These are phyloP conservation scores for Sugiyamaella chiloensis DNA, from an alignment of 805 yeast genomes.

Conservation along the genomic window DNA sequence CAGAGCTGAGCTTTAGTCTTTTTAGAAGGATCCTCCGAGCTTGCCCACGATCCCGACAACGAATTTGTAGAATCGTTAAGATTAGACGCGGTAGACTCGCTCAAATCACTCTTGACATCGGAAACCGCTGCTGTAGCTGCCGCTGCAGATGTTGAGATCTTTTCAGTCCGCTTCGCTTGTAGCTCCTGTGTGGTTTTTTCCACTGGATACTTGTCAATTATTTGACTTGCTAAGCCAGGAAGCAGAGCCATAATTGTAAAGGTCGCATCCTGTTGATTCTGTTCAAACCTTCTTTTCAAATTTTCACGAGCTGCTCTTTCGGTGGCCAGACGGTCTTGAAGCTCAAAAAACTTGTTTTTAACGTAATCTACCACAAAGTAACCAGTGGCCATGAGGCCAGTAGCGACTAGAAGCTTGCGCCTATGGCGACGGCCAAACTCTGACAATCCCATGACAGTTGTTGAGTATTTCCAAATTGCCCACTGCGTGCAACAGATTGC, in stretches of 20 bases:
- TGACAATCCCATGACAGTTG: constrained; percentile 26
- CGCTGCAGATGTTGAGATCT: constrained; percentile 2
- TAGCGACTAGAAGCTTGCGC: constrained; percentile 42
- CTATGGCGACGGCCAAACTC: constrained; percentile 45
- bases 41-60: constrained; percentile 15
- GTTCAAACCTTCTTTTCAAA: constrained; percentile 78
- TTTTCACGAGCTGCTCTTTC: constrained; percentile 63
- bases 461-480: too few species aligned
- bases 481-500: too few species aligned
- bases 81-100: constrained; percentile 10
- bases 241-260: constrained; percentile 78
- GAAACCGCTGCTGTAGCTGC: constrained; percentile 1
- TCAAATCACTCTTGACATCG: constrained; percentile 3
- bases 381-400: constrained; percentile 44
- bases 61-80: constrained; percentile 15
- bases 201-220: constrained; percentile 60
- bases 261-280: constrained; percentile 87
- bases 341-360: constrained; percentile 44
- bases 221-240: constrained; percentile 69
- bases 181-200: constrained; percentile 70
- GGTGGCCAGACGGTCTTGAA: constrained; percentile 50
- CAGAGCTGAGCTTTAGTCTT: constrained; percentile 69
- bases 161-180: constrained; percentile 50
- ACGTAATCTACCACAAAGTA: constrained; percentile 46
- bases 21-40: constrained; percentile 20